Conservation (phyloP, 306 rosid genomes). For the Lathyrus tuberosus region DNA sequence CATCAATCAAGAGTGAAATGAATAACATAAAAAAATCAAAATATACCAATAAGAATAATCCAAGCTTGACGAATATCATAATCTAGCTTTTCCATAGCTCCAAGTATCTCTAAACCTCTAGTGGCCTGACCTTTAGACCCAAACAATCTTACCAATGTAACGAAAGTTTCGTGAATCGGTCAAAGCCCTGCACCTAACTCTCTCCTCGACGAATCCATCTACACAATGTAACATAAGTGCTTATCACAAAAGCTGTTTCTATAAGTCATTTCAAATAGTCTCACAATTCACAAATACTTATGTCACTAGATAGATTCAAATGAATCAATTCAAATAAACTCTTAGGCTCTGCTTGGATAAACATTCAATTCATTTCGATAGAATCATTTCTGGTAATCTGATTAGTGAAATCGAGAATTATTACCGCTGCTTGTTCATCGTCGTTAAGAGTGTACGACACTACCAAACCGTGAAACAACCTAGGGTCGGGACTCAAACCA, state of each 20-base stretch:
- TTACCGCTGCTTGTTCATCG: constrained; percentile 78
- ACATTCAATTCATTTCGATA: neutral
- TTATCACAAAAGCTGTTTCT: neutral
- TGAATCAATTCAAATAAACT: neutral
- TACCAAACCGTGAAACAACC: constrained; percentile 86
- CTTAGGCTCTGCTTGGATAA: neutral
- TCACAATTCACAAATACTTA: neutral
- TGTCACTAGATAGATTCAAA: neutral
- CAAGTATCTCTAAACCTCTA: too few species aligned
- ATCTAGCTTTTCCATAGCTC: too few species aligned
- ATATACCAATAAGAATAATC: too few species aligned
- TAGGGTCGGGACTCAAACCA: constrained; percentile 86
- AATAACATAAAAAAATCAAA: too few species aligned
- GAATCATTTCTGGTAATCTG: too few species aligned
- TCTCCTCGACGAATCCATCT: too few species aligned
- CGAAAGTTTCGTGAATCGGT: too few species aligned
- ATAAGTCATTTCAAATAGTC: neutral
- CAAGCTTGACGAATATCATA: too few species aligned
- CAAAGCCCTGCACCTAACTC: too few species aligned
- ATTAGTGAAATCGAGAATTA: neutral
- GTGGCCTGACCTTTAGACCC: too few species aligned
- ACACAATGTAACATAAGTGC: neutral
- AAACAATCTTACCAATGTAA: too few species aligned
- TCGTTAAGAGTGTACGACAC: constrained; percentile 78
- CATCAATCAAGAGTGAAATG: too few species aligned